Evolutionary conservation across 129 eudicot species (phyloP).

Genomic region (Logfia minima): DNA sequence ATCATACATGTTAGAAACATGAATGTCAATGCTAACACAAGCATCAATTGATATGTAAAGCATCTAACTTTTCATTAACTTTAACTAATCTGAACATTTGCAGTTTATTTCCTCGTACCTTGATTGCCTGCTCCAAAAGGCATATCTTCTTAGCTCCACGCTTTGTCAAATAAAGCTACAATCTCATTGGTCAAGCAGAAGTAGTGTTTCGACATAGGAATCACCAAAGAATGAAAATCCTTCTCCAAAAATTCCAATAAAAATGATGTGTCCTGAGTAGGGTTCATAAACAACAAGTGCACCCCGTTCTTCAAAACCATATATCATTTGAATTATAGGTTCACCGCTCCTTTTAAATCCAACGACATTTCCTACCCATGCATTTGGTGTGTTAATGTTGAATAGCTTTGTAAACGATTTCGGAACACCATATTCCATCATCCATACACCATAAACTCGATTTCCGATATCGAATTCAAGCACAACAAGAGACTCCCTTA

Average conservation of each 20-base stretch:
- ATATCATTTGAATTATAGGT: neutral
- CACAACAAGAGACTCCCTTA: neutral
- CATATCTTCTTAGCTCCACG: neutral
- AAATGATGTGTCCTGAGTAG: neutral
- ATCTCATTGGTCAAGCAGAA: neutral
- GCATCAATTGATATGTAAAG: neutral
- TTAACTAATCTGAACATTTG: neutral
- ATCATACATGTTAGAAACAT: neutral
- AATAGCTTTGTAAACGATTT: neutral
- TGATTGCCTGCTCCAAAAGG: neutral
- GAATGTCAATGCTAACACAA: neutral
- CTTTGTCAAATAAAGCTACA: neutral
- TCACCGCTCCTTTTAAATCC: neutral
- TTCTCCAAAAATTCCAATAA: neutral
- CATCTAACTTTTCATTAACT: neutral
- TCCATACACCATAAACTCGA: neutral
- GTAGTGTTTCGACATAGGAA: neutral
- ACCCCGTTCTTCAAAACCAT: neutral
- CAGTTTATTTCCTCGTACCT: neutral
- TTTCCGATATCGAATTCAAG: neutral
- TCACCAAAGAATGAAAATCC: neutral
- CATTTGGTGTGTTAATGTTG: neutral
- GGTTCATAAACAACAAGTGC: neutral
- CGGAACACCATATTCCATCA: neutral
- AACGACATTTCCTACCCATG: neutral